Conservation (phyloP, 768 basidiomycete genomes). For the Hericium alpestre region DNA sequence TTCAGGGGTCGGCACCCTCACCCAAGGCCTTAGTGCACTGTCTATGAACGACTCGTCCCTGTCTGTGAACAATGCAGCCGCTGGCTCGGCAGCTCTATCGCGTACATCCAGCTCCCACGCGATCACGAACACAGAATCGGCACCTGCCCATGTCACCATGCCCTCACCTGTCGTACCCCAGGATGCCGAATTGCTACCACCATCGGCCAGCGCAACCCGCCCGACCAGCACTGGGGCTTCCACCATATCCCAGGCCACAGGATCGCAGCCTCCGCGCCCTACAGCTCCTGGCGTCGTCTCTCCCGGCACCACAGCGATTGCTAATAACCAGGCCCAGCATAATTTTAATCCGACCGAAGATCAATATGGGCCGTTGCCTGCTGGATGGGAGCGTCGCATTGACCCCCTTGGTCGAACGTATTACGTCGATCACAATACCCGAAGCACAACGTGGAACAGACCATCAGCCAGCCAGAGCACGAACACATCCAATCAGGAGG, state of each 20-base stretch:
- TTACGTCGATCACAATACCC: constrained; percentile 97
- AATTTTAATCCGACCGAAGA: constrained; percentile 95
- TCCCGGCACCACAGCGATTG: constrained; percentile 18
- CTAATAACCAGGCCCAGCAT: constrained; percentile 31
- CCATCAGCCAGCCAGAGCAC: constrained; percentile 70
- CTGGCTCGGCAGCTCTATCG: constrained; percentile 34
- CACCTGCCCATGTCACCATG: constrained; percentile 24
- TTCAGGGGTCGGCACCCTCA: constrained; percentile 28
- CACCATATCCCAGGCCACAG: constrained; percentile 13
- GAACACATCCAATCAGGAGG: constrained; percentile 62
- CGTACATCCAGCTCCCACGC: constrained; percentile 62
- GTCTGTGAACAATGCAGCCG: constrained; percentile 40
- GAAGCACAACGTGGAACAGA: constrained; percentile 95
- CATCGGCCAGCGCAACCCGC: constrained; percentile 20
- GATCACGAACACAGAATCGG: constrained; percentile 31
- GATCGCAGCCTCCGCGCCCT: constrained; percentile 15
- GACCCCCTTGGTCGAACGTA: constrained; percentile 95
- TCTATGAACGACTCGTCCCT: constrained; percentile 48
- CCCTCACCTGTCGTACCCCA: constrained; percentile 24
- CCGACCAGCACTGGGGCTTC: constrained; percentile 27
- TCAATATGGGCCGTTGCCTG: constrained; percentile 82
- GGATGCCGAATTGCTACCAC: constrained; percentile 20
- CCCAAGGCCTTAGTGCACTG: constrained; percentile 48
- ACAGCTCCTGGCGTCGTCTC: constrained; percentile 26
- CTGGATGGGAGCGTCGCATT: constrained; percentile 93